phyloP scores from a whole-genome alignment of 2,329 filamentous ascomycete species.

The Paracoccidioides lutzii region DNA sequence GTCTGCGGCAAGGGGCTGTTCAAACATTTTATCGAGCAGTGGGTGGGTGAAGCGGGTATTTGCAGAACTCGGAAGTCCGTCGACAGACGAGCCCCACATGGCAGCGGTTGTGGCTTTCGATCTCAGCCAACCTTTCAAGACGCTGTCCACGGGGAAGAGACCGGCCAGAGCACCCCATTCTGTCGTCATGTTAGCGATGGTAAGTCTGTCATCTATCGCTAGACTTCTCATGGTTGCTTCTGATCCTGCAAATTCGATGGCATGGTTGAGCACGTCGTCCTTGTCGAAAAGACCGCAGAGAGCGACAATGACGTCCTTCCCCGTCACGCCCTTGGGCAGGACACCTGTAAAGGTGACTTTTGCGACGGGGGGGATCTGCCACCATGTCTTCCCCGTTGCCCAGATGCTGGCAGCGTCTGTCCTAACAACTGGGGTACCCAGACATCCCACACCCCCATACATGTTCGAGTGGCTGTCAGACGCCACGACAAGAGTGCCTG shows the following conservation, averaged over 20 bases:
- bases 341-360: slow-evolving; percentile 65
- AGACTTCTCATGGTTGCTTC: slow-evolving; percentile 64
- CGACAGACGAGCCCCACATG: slow-evolving; percentile 32
- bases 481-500: slow-evolving; percentile 69
- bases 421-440: slow-evolving; percentile 71
- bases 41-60: slow-evolving; percentile 53
- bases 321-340: slow-evolving; percentile 67
- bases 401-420: slow-evolving; percentile 81
- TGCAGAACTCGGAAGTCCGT: slow-evolving; percentile 17
- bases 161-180: slow-evolving; percentile 66
- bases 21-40: slow-evolving; percentile 57
- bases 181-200: slow-evolving; percentile 62
- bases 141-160: slow-evolving; percentile 67
- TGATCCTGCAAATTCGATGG: slow-evolving; percentile 73
- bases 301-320: slow-evolving; percentile 88
- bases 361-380: slow-evolving; percentile 73
- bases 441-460: slow-evolving; percentile 66
- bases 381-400: slow-evolving; percentile 76
- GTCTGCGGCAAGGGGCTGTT: slow-evolving; percentile 56
- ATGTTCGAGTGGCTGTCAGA: slow-evolving; percentile 59
- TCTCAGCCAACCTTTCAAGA: slow-evolving; percentile 60
- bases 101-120: slow-evolving; percentile 61
- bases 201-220: slow-evolving; percentile 58
- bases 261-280: slow-evolving; percentile 81
- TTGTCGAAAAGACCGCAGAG: slow-evolving; percentile 76